phyloP scores from a whole-genome alignment of 768 basidiomycete species.

The Coprinopsis marcescibilis region DNA sequence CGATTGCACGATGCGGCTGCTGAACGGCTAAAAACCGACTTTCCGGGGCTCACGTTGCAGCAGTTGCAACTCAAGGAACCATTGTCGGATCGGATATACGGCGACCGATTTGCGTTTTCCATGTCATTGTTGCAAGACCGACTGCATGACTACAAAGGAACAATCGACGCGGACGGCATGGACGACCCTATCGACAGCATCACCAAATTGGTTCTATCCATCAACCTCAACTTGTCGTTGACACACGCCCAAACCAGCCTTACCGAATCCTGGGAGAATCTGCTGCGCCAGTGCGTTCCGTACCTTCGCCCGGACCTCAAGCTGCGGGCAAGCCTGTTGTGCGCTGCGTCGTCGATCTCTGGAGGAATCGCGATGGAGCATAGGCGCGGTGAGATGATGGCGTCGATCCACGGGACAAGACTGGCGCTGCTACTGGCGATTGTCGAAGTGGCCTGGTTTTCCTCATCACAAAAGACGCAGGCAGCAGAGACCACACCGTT shows the following conservation, averaged over 20 bases:
- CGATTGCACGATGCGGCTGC: conserved; percentile 58
- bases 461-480: conserved; percentile 26
- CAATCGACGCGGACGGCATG: conserved; percentile 30
- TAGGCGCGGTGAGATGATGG: conserved; percentile 80
- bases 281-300: conserved; percentile 59
- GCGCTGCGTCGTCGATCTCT: conserved; percentile 59
- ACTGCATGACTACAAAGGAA: conserved; percentile 43
- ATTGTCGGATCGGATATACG: conserved; percentile 65
- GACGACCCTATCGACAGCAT: conserved; percentile 39
- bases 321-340: conserved; percentile 50
- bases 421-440: conserved; percentile 69
- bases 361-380: conserved; percentile 60
- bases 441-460: conserved; percentile 77
- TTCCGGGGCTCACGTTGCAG: conserved; percentile 58
- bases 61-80: conserved; percentile 62
- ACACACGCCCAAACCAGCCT: conserved; percentile 72
- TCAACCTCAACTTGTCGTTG: conserved; percentile 86
- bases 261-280: conserved; percentile 70
- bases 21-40: conserved; percentile 41
- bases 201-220: conserved; percentile 56
- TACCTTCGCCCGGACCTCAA: conserved; percentile 58
- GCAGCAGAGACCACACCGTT: conserved; percentile 53
- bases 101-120: conserved; percentile 76
- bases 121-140: conserved; percentile 52
- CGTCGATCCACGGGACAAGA: conserved; percentile 70